Evolutionary conservation across 345 rosid species (phyloP).

Genomic region (Salix dunnii): DNA sequence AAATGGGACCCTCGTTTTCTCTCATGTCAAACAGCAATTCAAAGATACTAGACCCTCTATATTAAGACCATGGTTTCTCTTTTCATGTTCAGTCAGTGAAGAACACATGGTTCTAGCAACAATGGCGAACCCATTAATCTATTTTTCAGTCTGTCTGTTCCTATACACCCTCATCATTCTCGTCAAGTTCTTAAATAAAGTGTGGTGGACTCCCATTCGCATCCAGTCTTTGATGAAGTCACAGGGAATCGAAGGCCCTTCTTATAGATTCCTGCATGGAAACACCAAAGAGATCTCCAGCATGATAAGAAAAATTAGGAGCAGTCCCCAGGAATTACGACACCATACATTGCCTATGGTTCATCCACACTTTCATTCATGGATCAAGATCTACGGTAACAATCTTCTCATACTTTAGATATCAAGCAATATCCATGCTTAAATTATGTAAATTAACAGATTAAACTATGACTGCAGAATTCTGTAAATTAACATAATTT

Average conservation of each 20-base stretch:
- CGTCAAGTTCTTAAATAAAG: not conserved
- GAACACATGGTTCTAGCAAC: not conserved
- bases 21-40: not conserved
- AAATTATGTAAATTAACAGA: too few species aligned
- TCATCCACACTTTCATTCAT: constrained; percentile 15
- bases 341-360: not conserved
- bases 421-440: not conserved
- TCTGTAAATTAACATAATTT: too few species aligned
- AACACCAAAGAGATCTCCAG: constrained; percentile 10
- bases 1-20: not conserved
- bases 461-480: too few species aligned
- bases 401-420: not conserved
- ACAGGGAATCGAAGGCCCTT: constrained; percentile 16
- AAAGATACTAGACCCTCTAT: not conserved
- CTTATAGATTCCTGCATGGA: constrained; percentile 12
- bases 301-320: not conserved
- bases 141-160: not conserved
- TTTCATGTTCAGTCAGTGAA: not conserved
- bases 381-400: constrained; percentile 13
- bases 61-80: not conserved
- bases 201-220: constrained; percentile 8
- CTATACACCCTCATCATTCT: not conserved
- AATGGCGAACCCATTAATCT: not conserved
- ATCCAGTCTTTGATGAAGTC: constrained; percentile 3
- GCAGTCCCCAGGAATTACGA: constrained; percentile 4